Conservation (phyloP, 176 grass and related monocot species). For the sorghum (Sorghum bicolor) region Sorghum_bicolor_NCBIv3 NC_012875.2:57657001-57657500, state of each 20-base stretch:
- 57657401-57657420: not conserved
- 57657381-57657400: not conserved
- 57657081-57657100: too few relatives aligned
- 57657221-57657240: not conserved
- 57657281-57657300: not conserved
- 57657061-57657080: not conserved
- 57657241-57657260: not conserved
- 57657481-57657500: not conserved
- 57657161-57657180: not conserved
- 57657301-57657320: not conserved
- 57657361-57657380: not conserved
- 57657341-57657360: not conserved
- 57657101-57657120: not conserved
- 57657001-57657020: not conserved
- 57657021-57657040: not conserved
- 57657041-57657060: not conserved
- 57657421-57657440: not conserved
- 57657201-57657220: constrained; percentile 1
- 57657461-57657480: not conserved
- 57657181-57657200: not conserved
- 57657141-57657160: not conserved
- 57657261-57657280: not conserved
- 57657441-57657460: not conserved
- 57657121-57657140: not conserved
- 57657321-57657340: not conserved